Percentiles rank a stretch among this genome's conserved stretches.
Conservation (phyloP, 805 yeast species). For the Hanseniaspora guilliermondii region DNA sequence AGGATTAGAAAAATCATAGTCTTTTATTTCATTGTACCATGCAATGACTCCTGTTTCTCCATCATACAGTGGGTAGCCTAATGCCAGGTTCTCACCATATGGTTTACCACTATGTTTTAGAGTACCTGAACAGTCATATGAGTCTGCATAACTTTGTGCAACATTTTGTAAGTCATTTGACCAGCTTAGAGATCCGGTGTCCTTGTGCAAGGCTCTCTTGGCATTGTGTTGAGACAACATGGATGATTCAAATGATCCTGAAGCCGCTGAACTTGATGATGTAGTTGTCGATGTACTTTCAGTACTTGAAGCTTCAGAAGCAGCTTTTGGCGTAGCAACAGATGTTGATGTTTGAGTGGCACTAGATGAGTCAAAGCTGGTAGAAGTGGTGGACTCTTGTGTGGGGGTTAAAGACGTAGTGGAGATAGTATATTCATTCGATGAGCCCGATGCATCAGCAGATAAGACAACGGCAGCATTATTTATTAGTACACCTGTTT, state of each 20-base stretch:
- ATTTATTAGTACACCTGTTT: not conserved
- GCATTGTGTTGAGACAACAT: conserved; percentile 53
- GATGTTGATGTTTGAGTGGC: not conserved
- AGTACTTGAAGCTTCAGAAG: not conserved
- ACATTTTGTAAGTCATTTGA: conserved; percentile 37
- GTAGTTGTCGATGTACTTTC: not conserved
- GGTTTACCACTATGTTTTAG: conserved; percentile 58
- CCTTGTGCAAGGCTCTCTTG: conserved; percentile 43
- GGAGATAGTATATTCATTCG: not conserved
- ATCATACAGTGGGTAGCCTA: conserved; percentile 39
- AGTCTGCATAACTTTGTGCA: conserved; percentile 46
- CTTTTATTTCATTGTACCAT: conserved; percentile 59
- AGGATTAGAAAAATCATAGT: conserved; percentile 43
- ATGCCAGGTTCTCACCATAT: conserved; percentile 73
- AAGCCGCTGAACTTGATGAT: conserved; percentile 14
- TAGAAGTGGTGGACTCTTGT: too few relatives aligned
- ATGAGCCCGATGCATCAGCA: not conserved
- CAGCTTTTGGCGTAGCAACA: conserved; percentile 14
- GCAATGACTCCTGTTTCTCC: conserved; percentile 48
- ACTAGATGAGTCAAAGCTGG: not conserved
- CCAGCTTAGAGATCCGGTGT: conserved; percentile 38
- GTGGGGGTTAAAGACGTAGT: not conserved
- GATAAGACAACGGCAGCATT: not conserved
- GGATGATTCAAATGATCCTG: conserved; percentile 24
- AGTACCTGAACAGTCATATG: conserved; percentile 42